These are phyloP conservation scores for Kalmanozyma brasiliensis DNA, from an alignment of 1,284 basidiomycete genomes.

Conservation along the genomic window DNA sequence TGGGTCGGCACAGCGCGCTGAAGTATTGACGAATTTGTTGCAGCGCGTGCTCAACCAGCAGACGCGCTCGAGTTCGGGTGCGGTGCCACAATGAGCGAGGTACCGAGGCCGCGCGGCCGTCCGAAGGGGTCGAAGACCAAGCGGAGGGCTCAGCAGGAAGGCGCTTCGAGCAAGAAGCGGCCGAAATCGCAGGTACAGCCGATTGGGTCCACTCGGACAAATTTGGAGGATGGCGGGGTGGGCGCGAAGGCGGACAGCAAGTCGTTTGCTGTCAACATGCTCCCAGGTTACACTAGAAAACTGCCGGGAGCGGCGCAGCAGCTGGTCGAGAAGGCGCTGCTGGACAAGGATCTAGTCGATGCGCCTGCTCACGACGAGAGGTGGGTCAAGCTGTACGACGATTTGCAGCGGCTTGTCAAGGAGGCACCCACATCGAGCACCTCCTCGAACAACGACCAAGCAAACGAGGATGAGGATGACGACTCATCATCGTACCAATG, in stretches of 20 bases:
- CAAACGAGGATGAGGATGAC: background rate
- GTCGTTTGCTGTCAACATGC: conserved; percentile 4
- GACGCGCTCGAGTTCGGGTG: conserved; percentile 17
- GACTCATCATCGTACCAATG: conserved; percentile 6
- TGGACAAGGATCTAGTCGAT: conserved; percentile 16
- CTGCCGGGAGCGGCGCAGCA: conserved; percentile 22
- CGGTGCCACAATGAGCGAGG: conserved; percentile 24
- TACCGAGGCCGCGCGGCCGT: background rate
- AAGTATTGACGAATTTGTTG: conserved; percentile 81
- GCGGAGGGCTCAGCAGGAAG: background rate
- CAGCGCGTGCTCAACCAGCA: conserved; percentile 78
- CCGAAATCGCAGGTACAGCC: background rate
- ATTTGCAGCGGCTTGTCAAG: conserved; percentile 16
- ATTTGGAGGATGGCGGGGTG: background rate
- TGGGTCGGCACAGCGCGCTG: conserved; percentile 83
- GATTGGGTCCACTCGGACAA: no score
- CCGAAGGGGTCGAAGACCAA: conserved; percentile 4
- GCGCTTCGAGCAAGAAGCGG: background rate
- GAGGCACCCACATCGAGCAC: background rate
- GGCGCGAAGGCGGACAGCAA: conserved; percentile 10
- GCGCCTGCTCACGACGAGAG: conserved; percentile 20
- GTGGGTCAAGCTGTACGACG: conserved; percentile 23
- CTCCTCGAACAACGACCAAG: background rate
- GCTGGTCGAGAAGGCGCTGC: conserved; percentile 23
- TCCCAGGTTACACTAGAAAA: conserved; percentile 13